Base-by-base conservation (phyloP, 2,329 filamentous ascomycete species). In the Raffaelea arxii region DNA sequence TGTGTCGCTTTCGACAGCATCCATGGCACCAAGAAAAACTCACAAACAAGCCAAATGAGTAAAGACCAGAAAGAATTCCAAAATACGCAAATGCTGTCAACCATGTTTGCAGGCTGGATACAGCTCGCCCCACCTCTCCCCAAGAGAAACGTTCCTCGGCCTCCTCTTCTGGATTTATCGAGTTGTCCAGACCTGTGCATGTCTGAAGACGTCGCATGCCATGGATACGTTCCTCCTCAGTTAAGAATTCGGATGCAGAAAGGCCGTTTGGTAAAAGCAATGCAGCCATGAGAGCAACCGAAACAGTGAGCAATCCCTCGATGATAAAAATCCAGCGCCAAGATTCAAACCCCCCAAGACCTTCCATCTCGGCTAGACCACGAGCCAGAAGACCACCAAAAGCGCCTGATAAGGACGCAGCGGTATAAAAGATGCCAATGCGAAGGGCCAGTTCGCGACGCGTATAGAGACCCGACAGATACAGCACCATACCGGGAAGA, bases 31-130 rank as follows among this genome's bases (percentile, higher is more conserved):
- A 19, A n/a, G 16, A 14, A 24, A 14, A 6, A 62, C 72, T 50
- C 59, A 77, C 74, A 60, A 84, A 84, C 2, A 84, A 68, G 30
- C 77, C 76, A 51, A 82, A 81, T 0, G 75, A 79, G 56, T 82
- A 82, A 0, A 82, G 58, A 0, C 77, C 76, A 4, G 73, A 71
- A 5, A 72, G 56, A 19, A 81, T 77, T 37, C 71, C 70, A 53
- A 81, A 80, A 58, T 82, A 82, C 0, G 80, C 75, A 0, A 65
- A 65, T 1, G 78, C 78, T 2, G 74, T 78, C 22, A 83, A 68
- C 80, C 80, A 84, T 35, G 80, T 71, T 51, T 80, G 77, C 21
- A 74, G 51, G 48, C 75, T 78, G 50, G 80, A 65, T 14, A 83
- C 53, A 12, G 79, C 80, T n/a, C 80, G 71, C 6, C 60, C 60